Percentiles rank a stretch among this genome's conserved stretches.
These are phyloP conservation scores for Penicillium lividum DNA, from an alignment of 495 filamentous ascomycete species.

Conservation along the genomic window DNA sequence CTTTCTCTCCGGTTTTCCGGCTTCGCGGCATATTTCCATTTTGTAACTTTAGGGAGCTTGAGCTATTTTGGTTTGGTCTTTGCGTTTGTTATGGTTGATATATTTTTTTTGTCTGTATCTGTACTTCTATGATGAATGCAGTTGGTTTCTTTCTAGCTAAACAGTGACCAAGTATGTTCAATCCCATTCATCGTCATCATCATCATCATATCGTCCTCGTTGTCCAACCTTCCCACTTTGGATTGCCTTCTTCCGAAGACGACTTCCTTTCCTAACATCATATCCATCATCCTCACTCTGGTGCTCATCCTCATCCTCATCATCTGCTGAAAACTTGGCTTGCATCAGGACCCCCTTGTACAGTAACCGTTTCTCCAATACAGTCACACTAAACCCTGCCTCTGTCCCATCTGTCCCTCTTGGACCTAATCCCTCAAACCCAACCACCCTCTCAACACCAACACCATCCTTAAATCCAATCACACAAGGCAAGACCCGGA, in stretches of 20 bases:
- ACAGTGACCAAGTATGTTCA: constrained; percentile 32
- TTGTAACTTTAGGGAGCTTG: constrained; percentile 35
- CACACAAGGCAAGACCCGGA: constrained; percentile 73
- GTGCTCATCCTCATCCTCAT: constrained; percentile 37
- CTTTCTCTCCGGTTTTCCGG: constrained; percentile 17
- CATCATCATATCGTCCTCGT: constrained; percentile 46
- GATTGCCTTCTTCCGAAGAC: constrained; percentile 51
- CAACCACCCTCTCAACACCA: constrained; percentile 66
- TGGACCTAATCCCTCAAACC: constrained; percentile 70
- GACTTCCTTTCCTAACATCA: constrained; percentile 21
- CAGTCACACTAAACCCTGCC: constrained; percentile 57
- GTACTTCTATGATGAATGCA: constrained; percentile 46
- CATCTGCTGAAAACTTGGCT: constrained; percentile 48
- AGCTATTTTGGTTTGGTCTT: constrained; percentile 17
- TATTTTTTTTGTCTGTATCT: constrained; percentile 26
- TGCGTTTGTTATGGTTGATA: constrained; percentile 25
- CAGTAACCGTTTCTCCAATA: constrained; percentile 65
- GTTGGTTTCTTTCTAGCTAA: constrained; percentile 10
- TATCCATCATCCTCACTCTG: constrained; percentile 31
- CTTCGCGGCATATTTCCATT: constrained; percentile 26
- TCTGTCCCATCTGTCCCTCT: constrained; percentile 57
- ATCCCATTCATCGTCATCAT: constrained; percentile 65
- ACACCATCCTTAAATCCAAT: constrained; percentile 72
- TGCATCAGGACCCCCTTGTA: constrained; percentile 58
- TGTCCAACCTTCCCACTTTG: constrained; percentile 34